Conservation (phyloP, 441 rosid species). For the Metrosideros polymorpha region DNA sequence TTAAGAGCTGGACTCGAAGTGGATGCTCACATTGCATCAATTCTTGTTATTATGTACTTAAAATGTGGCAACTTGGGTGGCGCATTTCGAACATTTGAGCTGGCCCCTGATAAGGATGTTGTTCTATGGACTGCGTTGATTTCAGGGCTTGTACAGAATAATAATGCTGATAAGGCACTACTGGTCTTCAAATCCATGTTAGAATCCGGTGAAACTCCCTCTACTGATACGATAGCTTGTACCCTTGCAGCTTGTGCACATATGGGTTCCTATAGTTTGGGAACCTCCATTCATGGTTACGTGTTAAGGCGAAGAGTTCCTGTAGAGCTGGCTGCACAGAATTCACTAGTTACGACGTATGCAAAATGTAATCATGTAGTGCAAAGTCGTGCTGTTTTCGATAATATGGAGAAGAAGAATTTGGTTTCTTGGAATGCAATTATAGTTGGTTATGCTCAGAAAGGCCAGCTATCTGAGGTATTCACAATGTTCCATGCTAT, state of each 20-base stretch:
- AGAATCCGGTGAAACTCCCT: slow-evolving; percentile 27
- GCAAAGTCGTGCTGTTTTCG: slow-evolving; percentile 32
- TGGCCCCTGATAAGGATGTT: slow-evolving; percentile 26
- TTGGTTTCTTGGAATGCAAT: slow-evolving; percentile 59
- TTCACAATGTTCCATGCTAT: slow-evolving; percentile 30
- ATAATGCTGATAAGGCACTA: slow-evolving; percentile 37
- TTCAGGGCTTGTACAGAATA: slow-evolving; percentile 49
- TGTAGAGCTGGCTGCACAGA: slow-evolving; percentile 31
- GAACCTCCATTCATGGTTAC: slow-evolving; percentile 48
- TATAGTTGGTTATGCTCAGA: slow-evolving; percentile 42
- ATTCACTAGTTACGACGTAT: slow-evolving; percentile 53
- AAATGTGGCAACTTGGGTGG: slow-evolving; percentile 27
- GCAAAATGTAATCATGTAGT: slow-evolving; percentile 39
- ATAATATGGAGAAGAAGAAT: slow-evolving; percentile 29
- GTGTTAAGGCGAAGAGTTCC: slow-evolving; percentile 24
- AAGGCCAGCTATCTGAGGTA: slow-evolving; percentile 27
- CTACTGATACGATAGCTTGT: slow-evolving; percentile 38
- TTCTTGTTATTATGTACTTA: slow-evolving; percentile 35
- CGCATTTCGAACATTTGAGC: slow-evolving; percentile 24
- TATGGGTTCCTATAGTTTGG: slow-evolving; percentile 29
- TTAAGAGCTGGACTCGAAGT: slow-evolving; percentile 21
- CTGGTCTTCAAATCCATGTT: slow-evolving; percentile 32
- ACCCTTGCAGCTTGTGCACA: slow-evolving; percentile 52
- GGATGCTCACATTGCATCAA: slow-evolving; percentile 37
- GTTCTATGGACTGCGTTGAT: slow-evolving; percentile 55